Evolutionary conservation across 1,139 yeast species (phyloP), one percentile per base, ranked within the genome.

Genomic region (Hyphopichia wangnamkhiaoensis): DNA sequence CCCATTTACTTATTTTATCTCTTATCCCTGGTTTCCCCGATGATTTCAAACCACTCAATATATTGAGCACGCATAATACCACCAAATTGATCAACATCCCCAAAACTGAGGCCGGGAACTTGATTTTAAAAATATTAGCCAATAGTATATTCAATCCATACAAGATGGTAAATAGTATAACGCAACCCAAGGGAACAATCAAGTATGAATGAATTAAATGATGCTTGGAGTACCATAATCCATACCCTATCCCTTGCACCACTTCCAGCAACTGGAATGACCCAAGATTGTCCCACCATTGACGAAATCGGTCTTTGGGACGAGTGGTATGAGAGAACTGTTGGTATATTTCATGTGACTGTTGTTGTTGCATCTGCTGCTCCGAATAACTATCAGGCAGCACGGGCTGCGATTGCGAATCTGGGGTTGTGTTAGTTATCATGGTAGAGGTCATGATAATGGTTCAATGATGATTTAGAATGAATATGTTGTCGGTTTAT

Each of bases 71-170:
- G 43, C 81, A 64, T 14, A 84, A 59, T 3, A 70, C 57, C 14
- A 76, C 62, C 54, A 83, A 77, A 43, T 81, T 71, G 18, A 83
- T 59, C 54, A 85, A 67, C 91, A 86, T 82, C 25, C 89, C 82
- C 37, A 87, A 73, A 19, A 85, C 94, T 9, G 91, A 83, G 8
- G 88, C 76, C 0, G 95, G 95, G 53, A 86, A 82, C 35, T 72
- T 65, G 45, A 84, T 73, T 7, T 77, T 71, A 26, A 80, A 72
- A 19, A 71, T 59, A 39, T 65, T 53, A 19, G 66, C 61, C 41
- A 85, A 71, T 37, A 80, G 59, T 39, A 70, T 65, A 51, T 85
- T 79, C 33, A 84, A 70, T 0, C 87, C 91, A 49, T 84, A 86
- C n/a, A 85, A 61, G 3, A 80, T 62, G 23, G 56, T 43, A 38